Evolutionary conservation across 768 basidiomycete species (phyloP), one percentile per base, ranked within the genome.

Genomic region (Rossbeevera mucosa): DNA sequence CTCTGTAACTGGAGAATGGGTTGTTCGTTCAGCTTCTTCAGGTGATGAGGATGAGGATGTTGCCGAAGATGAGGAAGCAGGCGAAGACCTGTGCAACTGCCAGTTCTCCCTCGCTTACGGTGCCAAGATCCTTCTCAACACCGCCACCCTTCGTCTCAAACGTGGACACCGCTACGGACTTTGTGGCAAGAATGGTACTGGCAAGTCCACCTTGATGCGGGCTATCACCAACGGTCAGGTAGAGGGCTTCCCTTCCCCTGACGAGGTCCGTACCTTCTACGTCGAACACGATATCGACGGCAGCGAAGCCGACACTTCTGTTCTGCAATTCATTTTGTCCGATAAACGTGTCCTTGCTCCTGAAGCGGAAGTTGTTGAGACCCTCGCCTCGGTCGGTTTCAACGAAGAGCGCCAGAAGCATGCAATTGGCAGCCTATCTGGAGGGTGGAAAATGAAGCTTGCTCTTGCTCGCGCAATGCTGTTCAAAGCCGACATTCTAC

Each of bases 391-490:
- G 47, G 94, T 96, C 66, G 94, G 94, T 57, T 97, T 97, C 82
- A 82, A 74, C 57, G 89, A 86, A 55, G 89, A 85, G 63, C 86
- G 94, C 59, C 94, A 96, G 74, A 76, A 74, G 58, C 79, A 88
- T 56, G 74, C 91, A 36, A 96, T 96, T 59, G 91, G 94, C 58
- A 84, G 84, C 53, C 77, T 97, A 36, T 97, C 94, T 41, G 94
- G 94, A 82, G 94, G 94, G 78, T 96, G 94, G 94, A 97, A 97
- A 82, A 97, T 97, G 94, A 97, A 96, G 82, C 86, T 97, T 57
- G 94, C 94, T 36, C 83, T 97, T 55, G 94, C 94, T 53, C 84
- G 94, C 56, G 94, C 94, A 46, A 95, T 97, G 85, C 80, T 97
- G 42, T 97, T 97, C 88, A 91, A 88, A 77, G 94, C 94, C 57